Conservation (phyloP, 805 yeast species). For the Candida pseudoglaebosa region DNA sequence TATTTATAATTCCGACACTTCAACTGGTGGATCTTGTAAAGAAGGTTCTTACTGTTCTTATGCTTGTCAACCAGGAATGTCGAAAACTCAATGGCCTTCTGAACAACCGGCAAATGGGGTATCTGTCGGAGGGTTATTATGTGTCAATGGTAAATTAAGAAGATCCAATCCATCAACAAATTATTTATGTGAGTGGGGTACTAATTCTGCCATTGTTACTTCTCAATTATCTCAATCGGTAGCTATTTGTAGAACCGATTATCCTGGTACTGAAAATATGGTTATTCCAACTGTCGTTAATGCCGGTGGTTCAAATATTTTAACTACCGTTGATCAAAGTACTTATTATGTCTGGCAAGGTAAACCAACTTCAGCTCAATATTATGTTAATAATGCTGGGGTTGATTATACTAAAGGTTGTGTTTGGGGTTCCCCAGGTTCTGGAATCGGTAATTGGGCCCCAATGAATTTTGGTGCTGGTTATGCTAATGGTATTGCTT, state of each 20-base stretch:
- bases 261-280: slow-evolving; percentile 83
- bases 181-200: slow-evolving; percentile 65
- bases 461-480: slow-evolving; percentile 80
- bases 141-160: slow-evolving; percentile 61
- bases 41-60: slow-evolving; percentile 74
- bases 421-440: slow-evolving; percentile 60
- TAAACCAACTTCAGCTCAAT: slow-evolving; percentile 63
- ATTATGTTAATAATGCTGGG: slow-evolving; percentile 75
- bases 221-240: slow-evolving; percentile 49
- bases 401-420: slow-evolving; percentile 64
- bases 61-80: slow-evolving; percentile 77
- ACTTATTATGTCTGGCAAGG: slow-evolving; percentile 63
- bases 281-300: slow-evolving; percentile 63
- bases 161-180: slow-evolving; percentile 49
- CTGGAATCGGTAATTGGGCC: slow-evolving; percentile 75
- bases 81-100: slow-evolving; percentile 77
- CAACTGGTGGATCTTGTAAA: slow-evolving; percentile 41
- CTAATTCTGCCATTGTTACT: slow-evolving; percentile 49
- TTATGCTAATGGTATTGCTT: slow-evolving; percentile 53
- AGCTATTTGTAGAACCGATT: slow-evolving; percentile 73
- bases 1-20: slow-evolving; percentile 45
- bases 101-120: slow-evolving; percentile 64
- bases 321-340: slow-evolving; percentile 58
- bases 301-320: slow-evolving; percentile 47
- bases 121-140: slow-evolving; percentile 67